A percentile compares a stretch with the other conserved stretches of the same genome.
These are phyloP conservation scores for Metroxylon sagu DNA, from an alignment of 176 grass and related monocot species.

Conservation along the genomic window DNA sequence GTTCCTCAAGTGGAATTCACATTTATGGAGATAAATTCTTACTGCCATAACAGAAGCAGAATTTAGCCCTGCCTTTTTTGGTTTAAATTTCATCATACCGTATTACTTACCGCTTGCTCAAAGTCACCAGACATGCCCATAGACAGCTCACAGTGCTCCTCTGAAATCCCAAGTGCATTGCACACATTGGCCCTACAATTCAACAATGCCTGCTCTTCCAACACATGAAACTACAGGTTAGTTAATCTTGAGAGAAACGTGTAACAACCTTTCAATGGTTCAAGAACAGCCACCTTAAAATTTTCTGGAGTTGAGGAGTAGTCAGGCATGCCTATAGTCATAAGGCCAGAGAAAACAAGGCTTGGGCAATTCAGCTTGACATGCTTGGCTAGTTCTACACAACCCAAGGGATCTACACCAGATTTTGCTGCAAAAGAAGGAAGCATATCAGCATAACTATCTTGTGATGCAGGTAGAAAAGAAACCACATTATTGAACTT, in stretches of 20 bases:
- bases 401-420: conserved; percentile 61
- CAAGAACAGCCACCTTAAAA: conserved; percentile 40
- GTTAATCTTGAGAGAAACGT: no score
- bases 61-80: conserved; percentile 2
- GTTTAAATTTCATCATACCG: not conserved
- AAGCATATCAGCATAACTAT: not conserved
- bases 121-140: conserved; percentile 99
- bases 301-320: conserved; percentile 85
- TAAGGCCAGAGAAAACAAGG: conserved; percentile 78
- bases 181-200: conserved; percentile 59
- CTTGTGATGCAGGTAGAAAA: not conserved
- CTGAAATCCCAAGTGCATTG: conserved; percentile 57
- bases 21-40: conserved; percentile 1
- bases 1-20: no score
- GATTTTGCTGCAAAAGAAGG: conserved; percentile 71
- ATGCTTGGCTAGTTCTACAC: conserved; percentile 63
- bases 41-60: not conserved
- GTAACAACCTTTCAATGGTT: no score
- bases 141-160: conserved; percentile 77
- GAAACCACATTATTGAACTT: not conserved
- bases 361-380: conserved; percentile 62
- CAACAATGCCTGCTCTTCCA: conserved; percentile 27
- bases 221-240: not conserved
- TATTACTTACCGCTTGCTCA: conserved; percentile 72
- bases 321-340: conserved; percentile 88